Conservation (phyloP, 768 basidiomycete genomes). For the Boletus barrowsii region DNA sequence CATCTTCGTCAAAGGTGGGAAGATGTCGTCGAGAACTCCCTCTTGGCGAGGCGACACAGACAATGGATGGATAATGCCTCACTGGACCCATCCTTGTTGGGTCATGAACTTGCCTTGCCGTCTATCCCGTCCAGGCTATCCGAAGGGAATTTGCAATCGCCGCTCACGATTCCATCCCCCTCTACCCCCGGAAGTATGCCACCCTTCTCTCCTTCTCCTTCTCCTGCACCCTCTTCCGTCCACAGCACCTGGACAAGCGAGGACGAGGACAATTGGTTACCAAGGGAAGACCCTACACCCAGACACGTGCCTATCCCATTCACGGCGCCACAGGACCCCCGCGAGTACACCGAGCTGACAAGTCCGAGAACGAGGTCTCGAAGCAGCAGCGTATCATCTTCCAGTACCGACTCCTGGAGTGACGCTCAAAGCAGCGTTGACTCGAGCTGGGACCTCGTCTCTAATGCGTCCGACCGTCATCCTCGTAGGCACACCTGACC, state of each 20-base stretch:
- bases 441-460: constrained; percentile 26
- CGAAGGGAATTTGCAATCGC: constrained; percentile 21
- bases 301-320: not conserved
- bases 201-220: constrained; percentile 18
- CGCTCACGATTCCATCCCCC: constrained; percentile 22
- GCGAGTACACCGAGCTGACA: not conserved
- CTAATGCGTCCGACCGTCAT: constrained; percentile 5
- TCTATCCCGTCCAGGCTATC: constrained; percentile 30
- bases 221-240: constrained; percentile 9
- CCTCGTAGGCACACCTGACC: not conserved
- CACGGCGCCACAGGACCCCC: not conserved
- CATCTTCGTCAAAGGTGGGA: constrained; percentile 10
- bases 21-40: constrained; percentile 11
- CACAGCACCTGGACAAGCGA: constrained; percentile 10
- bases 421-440: constrained; percentile 24
- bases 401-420: constrained; percentile 25
- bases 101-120: constrained; percentile 15
- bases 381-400: constrained; percentile 13
- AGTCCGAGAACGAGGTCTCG: constrained; percentile 1
- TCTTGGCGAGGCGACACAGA: constrained; percentile 4
- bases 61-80: not conserved
- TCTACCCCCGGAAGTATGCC: constrained; percentile 10
- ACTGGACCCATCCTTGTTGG: constrained; percentile 1
- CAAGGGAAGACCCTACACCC: not conserved
- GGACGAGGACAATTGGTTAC: constrained; percentile 11